Base-by-base conservation (phyloP, 208 protist genomes). In the Trypanosoma caninum region DNA sequence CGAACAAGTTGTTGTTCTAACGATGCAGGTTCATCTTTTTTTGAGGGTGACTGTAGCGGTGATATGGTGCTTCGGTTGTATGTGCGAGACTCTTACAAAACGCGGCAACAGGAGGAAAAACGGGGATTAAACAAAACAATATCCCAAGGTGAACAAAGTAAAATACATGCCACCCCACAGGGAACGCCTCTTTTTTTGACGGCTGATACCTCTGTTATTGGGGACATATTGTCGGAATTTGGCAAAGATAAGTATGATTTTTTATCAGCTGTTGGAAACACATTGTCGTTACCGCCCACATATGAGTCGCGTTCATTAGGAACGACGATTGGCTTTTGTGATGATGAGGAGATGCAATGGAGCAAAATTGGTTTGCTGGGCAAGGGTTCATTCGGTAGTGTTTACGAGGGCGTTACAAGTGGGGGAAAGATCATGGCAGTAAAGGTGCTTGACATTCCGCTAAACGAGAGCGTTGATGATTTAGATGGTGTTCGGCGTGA, bases 371-470 rank as follows among this genome's bases (percentile, higher is more conserved):
- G 69, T n/a, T 50, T 91, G 11, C 72, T 96, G 3, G 90, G 90
- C 41, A 89, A 89, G 46, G 90, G 90, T 5, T 87, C 78, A 65
- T 96, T 90, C 55, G 90, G 87, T 45, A 86, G 74, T 30, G 90
- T 96, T 18, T 93, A 94, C 74, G 87, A 94, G 69, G 90, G 85
- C 52, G 91, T 96, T 59, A 91, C 86, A 25, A 69, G 63, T 27
- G 84, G 92, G 40, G 90, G 90, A 0, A 89, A 82, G 56, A 79
- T 92, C 33, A 67, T 94, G 35, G 90, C 90, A 3, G 90, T 94
- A 27, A 96, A 96, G 76, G 83, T 93, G 65, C 81, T 88, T 58
- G 90, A 93, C 54, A 63, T 96, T 37, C 80, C 85, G 16, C 44
- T 72, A 13, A 53, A 81, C 48, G 84, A 91, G 52, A 67, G 78